Evolutionary conservation across 805 yeast genomes (phyloP).

Genomic region (Metschnikowia koreensis): DNA sequence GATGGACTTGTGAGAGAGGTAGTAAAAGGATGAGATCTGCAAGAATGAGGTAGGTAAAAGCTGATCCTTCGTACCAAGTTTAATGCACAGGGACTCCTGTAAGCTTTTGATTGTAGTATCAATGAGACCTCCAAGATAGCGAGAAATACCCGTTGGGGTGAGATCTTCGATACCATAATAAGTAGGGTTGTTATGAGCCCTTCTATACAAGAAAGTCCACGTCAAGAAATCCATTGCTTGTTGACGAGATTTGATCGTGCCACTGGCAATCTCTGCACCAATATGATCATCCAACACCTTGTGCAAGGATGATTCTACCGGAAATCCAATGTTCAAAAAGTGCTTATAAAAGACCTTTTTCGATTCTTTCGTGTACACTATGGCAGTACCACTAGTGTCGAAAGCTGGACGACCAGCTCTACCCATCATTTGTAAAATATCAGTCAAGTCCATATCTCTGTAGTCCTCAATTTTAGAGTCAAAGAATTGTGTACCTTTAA

Average conservation of each 20-base stretch:
- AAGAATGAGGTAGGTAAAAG: slow-evolving; percentile 75
- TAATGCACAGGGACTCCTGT: slow-evolving; percentile 69
- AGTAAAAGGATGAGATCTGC: slow-evolving; percentile 85
- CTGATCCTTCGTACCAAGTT: slow-evolving; percentile 44
- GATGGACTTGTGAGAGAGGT: slow-evolving; percentile 86
- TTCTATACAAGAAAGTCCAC: slow-evolving; percentile 72
- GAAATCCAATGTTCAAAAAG: slow-evolving; percentile 75
- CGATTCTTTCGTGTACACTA: slow-evolving; percentile 72
- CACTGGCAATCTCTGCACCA: slow-evolving; percentile 77
- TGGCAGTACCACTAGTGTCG: slow-evolving; percentile 68
- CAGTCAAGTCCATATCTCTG: slow-evolving; percentile 79
- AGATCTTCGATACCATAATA: slow-evolving; percentile 71
- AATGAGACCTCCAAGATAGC: slow-evolving; percentile 60
- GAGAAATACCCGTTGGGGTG: slow-evolving; percentile 52
- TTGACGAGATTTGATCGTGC: slow-evolving; percentile 61
- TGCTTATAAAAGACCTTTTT: slow-evolving; percentile 76
- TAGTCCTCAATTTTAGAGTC: slow-evolving; percentile 40
- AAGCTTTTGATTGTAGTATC: slow-evolving; percentile 68
- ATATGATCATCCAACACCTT: slow-evolving; percentile 74
- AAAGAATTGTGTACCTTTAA: slow-evolving; percentile 73
- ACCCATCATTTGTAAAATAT: slow-evolving; percentile 82
- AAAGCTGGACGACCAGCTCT: slow-evolving; percentile 82
- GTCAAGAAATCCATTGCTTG: slow-evolving; percentile 73
- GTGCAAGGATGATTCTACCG: slow-evolving; percentile 77
- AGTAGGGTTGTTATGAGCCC: slow-evolving; percentile 76